Evolutionary conservation across 768 basidiomycete genomes (phyloP).

Genomic region (Agaricus bisporus): DNA sequence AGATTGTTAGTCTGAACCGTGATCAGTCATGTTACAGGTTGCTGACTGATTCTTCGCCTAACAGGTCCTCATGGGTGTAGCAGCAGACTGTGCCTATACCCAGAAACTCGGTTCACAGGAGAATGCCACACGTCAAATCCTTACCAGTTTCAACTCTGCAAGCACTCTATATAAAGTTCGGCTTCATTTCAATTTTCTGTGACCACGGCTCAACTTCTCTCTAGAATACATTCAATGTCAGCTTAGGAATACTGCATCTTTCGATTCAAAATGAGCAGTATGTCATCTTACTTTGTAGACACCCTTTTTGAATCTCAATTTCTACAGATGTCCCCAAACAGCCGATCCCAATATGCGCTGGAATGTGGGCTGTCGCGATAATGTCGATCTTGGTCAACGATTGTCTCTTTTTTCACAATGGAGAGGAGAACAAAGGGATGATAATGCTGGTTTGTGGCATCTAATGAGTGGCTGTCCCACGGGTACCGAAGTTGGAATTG

Average conservation of each 20-base stretch:
- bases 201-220: constrained; percentile 1
- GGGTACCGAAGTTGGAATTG: constrained; percentile 80
- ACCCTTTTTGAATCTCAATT: not conserved
- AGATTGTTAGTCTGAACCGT: constrained; percentile 42
- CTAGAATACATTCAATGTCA: constrained; percentile 73
- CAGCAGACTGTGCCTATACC: constrained; percentile 81
- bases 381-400: constrained; percentile 56
- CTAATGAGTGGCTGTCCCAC: constrained; percentile 81
- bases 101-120: constrained; percentile 52
- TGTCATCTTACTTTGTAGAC: constrained; percentile 11
- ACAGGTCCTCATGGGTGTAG: constrained; percentile 77
- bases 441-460: constrained; percentile 82
- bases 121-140: constrained; percentile 67
- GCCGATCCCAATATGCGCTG: constrained; percentile 52
- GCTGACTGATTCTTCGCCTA: not conserved
- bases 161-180: constrained; percentile 62
- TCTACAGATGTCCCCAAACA: constrained; percentile 52
- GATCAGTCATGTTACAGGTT: not conserved
- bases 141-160: constrained; percentile 78
- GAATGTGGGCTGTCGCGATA: constrained; percentile 69
- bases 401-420: constrained; percentile 78
- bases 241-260: constrained; percentile 76
- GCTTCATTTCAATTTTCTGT: constrained; percentile 2
- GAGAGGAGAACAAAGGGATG: constrained; percentile 68
- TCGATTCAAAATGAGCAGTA: constrained; percentile 59